Percentiles rank a stretch among this genome's conserved stretches.
phyloP scores from a whole-genome alignment of 2,329 filamentous ascomycete species.

The Colletotrichum plurivorum region DNA sequence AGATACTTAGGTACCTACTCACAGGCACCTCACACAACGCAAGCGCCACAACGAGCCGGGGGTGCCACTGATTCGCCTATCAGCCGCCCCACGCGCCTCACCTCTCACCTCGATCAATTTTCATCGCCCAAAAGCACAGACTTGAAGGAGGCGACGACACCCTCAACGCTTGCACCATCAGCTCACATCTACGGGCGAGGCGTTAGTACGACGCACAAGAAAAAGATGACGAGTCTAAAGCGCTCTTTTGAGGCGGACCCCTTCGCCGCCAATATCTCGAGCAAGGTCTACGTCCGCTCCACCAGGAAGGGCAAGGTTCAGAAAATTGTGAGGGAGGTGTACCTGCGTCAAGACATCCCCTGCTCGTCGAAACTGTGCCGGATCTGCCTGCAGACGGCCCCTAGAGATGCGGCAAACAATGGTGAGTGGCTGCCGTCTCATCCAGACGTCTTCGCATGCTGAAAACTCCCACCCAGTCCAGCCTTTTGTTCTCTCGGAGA shows the following conservation, averaged over 20 bases:
- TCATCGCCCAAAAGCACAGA: conserved; percentile 24
- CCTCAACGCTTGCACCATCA: conserved; percentile 11
- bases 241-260: conserved; percentile 67
- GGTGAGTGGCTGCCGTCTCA: conserved; percentile 62
- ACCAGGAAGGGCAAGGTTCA: conserved; percentile 97
- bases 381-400: conserved; percentile 80
- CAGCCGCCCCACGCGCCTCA: conserved; percentile 34
- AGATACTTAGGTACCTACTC: too few species aligned
- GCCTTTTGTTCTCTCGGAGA: conserved; percentile 90
- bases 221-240: conserved; percentile 76
- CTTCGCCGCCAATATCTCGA: conserved; percentile 82
- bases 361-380: conserved; percentile 94
- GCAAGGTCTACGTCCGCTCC: conserved; percentile 95
- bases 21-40: neutral
- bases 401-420: conserved; percentile 83
- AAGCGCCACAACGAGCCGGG: conserved; percentile 15
- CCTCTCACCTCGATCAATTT: conserved; percentile 35
- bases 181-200: conserved; percentile 10
- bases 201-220: neutral
- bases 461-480: conserved; percentile 65
- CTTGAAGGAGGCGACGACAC: neutral
- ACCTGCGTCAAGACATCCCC: conserved; percentile 95
- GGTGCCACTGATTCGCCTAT: conserved; percentile 40
- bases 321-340: conserved; percentile 97
- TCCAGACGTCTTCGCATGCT: neutral